Evolutionary conservation across 495 filamentous ascomycete genomes (phyloP), one percentile per base, ranked within the genome.

Genomic region (Penicillium paradoxum): DNA sequence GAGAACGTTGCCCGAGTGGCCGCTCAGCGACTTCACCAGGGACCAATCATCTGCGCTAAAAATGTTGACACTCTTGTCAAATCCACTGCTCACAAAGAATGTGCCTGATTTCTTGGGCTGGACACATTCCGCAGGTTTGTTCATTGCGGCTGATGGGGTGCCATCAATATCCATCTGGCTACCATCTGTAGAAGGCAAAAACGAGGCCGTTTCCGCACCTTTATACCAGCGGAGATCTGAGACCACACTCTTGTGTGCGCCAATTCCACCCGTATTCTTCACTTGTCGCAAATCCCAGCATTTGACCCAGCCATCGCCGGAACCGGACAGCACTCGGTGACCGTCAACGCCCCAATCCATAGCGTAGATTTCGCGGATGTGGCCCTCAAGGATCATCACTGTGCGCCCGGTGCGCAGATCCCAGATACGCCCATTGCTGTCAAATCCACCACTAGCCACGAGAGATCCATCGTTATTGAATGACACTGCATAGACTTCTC

Each of bases 41-140:
- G 87, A 85, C 93, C 95, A 97, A 67, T 97, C 93, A 65, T 97
- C 93, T 1, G 89, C 90, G 17, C 90, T 95, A 69, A 92, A 97
- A 41, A 97, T 77, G 62, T 97, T 95, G 69, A 97, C 88, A 56
- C 90, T 91, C 68, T 91, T 89, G 69, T 99, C 95, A 60, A 99
- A 97, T 2, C 93, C 93, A 54, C 86, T 83, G 9, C 82, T 87
- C 6, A 96, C 87, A 54, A 97, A 85, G 70, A 97, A 96, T 3
- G 93, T 95, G 40, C 91, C 88, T 4, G 90, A 75, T 51, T 82
- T 85, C 60, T 75, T 80, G n/a, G 85, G 82, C 42, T 71, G 65
- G 14, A 63, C 56, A 6, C 65, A 33, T 47, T 57, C 48, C 21
- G 62, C 48, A n/a, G n/a, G n/a, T 21, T 39, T 49, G 6, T 60